Conservation (phyloP, 192 early-diverging fungal genomes). For the Coemansia sp. region DNA sequence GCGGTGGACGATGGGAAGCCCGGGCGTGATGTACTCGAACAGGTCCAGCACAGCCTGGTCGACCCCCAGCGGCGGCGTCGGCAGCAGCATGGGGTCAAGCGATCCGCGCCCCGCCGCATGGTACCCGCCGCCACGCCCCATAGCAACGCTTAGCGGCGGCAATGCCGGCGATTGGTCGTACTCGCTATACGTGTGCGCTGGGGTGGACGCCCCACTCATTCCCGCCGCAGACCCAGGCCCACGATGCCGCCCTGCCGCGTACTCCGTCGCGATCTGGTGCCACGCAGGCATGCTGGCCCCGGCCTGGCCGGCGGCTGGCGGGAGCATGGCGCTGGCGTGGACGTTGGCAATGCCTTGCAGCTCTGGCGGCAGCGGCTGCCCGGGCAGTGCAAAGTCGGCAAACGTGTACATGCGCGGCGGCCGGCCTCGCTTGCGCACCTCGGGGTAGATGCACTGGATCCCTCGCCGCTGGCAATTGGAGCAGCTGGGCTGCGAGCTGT, state of each 20-base stretch:
- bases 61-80: conserved; percentile 39
- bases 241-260: neutral
- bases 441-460: conserved; percentile 53
- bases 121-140: conserved; percentile 23
- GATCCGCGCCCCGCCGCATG: conserved; percentile 8
- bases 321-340: conserved; percentile 42
- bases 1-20: conserved; percentile 43
- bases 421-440: conserved; percentile 47
- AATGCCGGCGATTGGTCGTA: conserved; percentile 25
- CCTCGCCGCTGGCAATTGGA: conserved; percentile 49
- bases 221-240: conserved; percentile 8
- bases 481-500: conserved; percentile 48
- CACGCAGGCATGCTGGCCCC: neutral
- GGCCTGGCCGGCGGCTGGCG: neutral
- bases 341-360: conserved; percentile 33
- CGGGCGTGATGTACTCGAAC: conserved; percentile 41
- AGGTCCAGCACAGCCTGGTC: conserved; percentile 50
- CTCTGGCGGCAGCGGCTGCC: conserved; percentile 51
- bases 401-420: conserved; percentile 54
- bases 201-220: conserved; percentile 27
- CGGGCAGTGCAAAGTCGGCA: conserved; percentile 47
- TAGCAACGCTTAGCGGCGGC: conserved; percentile 31
- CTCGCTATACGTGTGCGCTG: conserved; percentile 21
- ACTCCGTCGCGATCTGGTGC: neutral
- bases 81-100: conserved; percentile 29